Percentiles rank a stretch among this genome's conserved stretches.
phyloP scores from a whole-genome alignment of 2,329 filamentous ascomycete genomes.

The Pseudonectria buxi region DNA sequence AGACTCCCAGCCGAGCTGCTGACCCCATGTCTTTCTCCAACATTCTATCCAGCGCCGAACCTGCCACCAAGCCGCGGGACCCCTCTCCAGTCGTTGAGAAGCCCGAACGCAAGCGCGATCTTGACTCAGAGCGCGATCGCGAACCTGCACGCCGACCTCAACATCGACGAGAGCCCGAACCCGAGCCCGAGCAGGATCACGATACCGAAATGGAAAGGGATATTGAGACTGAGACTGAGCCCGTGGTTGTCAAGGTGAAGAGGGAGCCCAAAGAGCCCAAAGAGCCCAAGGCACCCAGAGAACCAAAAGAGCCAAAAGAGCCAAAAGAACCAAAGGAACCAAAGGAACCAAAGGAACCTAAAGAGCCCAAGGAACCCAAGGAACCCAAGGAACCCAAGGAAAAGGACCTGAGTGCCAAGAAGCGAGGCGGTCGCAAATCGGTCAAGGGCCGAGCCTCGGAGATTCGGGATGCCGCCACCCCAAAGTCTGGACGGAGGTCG shows the following conservation, averaged over 20 bases:
- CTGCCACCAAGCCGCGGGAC: conserved; percentile 48
- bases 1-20: conserved; percentile 67
- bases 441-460: conserved; percentile 46
- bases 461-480: conserved; percentile 42
- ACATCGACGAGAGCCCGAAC: conserved; percentile 6
- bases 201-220: conserved; percentile 29
- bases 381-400: conserved; percentile 10
- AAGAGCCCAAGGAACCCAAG: too few relatives aligned
- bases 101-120: conserved; percentile 14
- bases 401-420: conserved; percentile 23
- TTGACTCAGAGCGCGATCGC: conserved; percentile 14
- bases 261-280: too few relatives aligned
- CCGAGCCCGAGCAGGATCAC: conserved; percentile 11
- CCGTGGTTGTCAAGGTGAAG: conserved; percentile 4
- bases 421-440: conserved; percentile 27
- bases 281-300: too few relatives aligned
- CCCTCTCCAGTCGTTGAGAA: conserved; percentile 35
- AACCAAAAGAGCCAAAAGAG: too few relatives aligned
- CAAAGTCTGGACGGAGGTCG: conserved; percentile 44
- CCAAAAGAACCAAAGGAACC: too few relatives aligned
- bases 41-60: conserved; percentile 76
- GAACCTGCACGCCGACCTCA: conserved; percentile 7
- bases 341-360: too few relatives aligned
- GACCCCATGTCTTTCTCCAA: conserved; percentile 96
- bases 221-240: conserved; percentile 29